These are phyloP conservation scores for Eucalyptus cloeziana DNA, from an alignment of 345 rosid genomes.

Conservation along the genomic window DNA sequence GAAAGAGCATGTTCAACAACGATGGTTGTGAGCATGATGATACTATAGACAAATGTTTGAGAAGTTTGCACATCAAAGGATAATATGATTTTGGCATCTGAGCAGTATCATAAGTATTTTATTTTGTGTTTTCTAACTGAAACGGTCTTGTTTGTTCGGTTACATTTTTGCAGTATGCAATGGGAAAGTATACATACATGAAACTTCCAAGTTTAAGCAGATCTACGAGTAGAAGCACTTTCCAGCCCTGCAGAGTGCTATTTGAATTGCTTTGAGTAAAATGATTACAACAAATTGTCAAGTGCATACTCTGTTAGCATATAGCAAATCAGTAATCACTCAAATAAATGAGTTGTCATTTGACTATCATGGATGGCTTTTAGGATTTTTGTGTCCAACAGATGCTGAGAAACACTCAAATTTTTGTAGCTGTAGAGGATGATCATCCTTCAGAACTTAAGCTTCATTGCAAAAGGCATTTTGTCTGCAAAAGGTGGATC, in stretches of 20 bases:
- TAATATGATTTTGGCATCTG: neutral
- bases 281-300: neutral
- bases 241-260: neutral
- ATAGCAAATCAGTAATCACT: neutral
- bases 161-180: neutral
- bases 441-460: conserved; percentile 41
- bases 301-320: neutral
- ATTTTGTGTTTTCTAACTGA: neutral
- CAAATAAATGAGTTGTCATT: neutral
- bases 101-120: neutral
- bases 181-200: neutral
- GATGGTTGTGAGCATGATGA: neutral
- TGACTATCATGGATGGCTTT: neutral
- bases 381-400: neutral
- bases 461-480: conserved; percentile 73
- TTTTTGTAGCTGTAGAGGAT: neutral
- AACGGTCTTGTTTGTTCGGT: neutral
- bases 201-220: neutral
- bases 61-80: neutral
- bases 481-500: conserved; percentile 79
- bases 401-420: neutral
- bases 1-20: neutral
- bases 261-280: neutral
- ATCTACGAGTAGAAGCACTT: neutral
- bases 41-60: neutral